Percentiles rank a stretch among this genome's conserved stretches.
Conservation (phyloP, 2,329 filamentous ascomycete species). For the Aspergillus sp. region DNA sequence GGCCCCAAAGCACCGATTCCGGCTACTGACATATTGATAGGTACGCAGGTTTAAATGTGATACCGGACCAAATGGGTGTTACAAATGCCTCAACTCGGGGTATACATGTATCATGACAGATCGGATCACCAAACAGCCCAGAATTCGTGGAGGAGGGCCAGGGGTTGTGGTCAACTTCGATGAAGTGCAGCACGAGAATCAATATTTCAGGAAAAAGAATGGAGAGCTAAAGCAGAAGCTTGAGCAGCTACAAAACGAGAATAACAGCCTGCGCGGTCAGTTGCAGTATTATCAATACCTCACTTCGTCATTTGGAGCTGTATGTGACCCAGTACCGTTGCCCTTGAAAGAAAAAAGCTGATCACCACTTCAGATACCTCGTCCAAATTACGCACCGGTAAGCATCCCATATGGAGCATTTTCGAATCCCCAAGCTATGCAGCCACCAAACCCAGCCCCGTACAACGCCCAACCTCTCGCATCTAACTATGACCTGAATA, state of each 20-base stretch:
- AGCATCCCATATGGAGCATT: background rate
- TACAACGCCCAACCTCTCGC: background rate
- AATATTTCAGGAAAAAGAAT: constrained; percentile 3
- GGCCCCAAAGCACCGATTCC: background rate
- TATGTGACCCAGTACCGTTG: background rate
- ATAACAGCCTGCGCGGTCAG: background rate
- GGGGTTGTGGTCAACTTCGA: background rate
- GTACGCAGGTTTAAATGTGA: constrained; percentile 12
- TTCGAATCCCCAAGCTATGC: background rate
- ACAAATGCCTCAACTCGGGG: constrained; percentile 7
- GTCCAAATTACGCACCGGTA: background rate
- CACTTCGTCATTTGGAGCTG: background rate
- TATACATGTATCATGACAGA: constrained; percentile 18
- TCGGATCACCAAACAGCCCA: constrained; percentile 13
- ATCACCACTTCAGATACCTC: background rate
- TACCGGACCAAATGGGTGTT: constrained; percentile 9
- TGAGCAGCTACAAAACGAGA: background rate
- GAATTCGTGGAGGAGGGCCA: constrained; percentile 13
- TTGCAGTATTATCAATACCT: background rate
- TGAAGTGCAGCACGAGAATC: constrained; percentile 4
- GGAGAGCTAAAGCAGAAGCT: constrained; percentile 4
- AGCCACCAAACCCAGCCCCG: background rate
- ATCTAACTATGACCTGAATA: background rate
- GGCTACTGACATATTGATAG: background rate
- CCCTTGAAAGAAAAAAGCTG: background rate